Percentiles rank a stretch among this genome's conserved stretches.
These are phyloP conservation scores for Hymenoscyphus linearis DNA, from an alignment of 2,329 filamentous ascomycete species.

Conservation along the genomic window DNA sequence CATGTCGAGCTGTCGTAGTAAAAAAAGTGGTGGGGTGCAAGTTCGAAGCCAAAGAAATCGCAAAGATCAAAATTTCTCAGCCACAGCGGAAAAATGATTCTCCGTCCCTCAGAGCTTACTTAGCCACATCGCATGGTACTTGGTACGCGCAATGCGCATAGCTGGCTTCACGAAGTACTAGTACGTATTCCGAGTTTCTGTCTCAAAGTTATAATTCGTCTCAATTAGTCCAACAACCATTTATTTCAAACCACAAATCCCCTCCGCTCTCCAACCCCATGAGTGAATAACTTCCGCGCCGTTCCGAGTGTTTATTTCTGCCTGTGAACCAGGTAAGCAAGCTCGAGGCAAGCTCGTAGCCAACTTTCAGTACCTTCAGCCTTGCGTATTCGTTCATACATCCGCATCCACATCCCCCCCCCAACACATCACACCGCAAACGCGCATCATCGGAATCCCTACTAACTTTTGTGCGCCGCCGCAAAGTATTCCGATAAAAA, in stretches of 20 bases:
- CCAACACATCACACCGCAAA: background rate
- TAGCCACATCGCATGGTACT: background rate
- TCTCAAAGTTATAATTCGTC: background rate
- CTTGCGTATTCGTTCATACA: background rate
- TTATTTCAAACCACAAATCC: background rate
- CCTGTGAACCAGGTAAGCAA: background rate
- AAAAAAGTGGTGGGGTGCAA: background rate
- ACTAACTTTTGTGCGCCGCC: background rate
- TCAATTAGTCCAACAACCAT: background rate
- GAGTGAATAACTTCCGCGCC: slow-evolving; percentile 1
- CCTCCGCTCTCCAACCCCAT: background rate
- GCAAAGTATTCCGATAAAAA: slow-evolving; percentile 12
- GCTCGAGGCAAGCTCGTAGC: background rate
- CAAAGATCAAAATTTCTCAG: background rate
- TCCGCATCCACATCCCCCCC: background rate
- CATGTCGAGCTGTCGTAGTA: slow-evolving; percentile 32
- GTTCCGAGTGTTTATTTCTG: slow-evolving; percentile 4
- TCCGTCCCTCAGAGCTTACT: background rate
- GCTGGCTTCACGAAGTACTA: background rate
- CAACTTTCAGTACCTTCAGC: background rate
- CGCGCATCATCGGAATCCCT: background rate
- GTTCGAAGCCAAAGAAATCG: background rate
- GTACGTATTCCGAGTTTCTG: background rate
- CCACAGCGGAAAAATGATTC: background rate
- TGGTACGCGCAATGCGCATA: background rate